Conservation (phyloP, 345 rosid genomes). For the Rhodamnia rubescens region DNA sequence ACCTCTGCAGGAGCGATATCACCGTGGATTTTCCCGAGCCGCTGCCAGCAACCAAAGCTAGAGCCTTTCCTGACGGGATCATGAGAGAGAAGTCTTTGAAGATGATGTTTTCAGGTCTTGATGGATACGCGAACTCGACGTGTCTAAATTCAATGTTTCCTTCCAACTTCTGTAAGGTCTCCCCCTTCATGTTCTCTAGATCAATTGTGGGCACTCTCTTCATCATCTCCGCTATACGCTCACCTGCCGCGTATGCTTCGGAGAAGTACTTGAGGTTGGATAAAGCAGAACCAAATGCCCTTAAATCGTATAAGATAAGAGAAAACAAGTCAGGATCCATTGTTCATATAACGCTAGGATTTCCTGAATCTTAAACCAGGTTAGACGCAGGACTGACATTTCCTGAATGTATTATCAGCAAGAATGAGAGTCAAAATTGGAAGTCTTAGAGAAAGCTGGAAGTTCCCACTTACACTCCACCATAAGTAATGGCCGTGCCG, state of each 20-base stretch:
- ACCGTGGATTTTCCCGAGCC: conserved; percentile 89
- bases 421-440: too few species aligned
- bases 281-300: conserved; percentile 58
- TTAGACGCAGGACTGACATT: too few species aligned
- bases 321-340: neutral
- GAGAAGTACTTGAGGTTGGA: conserved; percentile 62
- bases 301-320: conserved; percentile 1
- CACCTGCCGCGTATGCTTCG: conserved; percentile 60
- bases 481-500: neutral
- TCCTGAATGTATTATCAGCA: too few species aligned
- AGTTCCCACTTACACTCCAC: conserved; percentile 3
- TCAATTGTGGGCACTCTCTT: conserved; percentile 66
- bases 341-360: neutral
- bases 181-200: conserved; percentile 36
- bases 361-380: too few species aligned
- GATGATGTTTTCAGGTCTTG: conserved; percentile 50
- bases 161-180: conserved; percentile 21
- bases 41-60: conserved; percentile 81
- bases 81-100: conserved; percentile 42
- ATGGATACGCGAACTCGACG: conserved; percentile 67
- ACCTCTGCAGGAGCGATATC: conserved; percentile 71
- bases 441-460: too few species aligned
- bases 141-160: conserved; percentile 55
- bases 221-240: conserved; percentile 51
- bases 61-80: conserved; percentile 59